Evolutionary conservation across 768 basidiomycete species (phyloP), one percentile per base, ranked within the genome.

Genomic region (Suillus subalutaceus): DNA sequence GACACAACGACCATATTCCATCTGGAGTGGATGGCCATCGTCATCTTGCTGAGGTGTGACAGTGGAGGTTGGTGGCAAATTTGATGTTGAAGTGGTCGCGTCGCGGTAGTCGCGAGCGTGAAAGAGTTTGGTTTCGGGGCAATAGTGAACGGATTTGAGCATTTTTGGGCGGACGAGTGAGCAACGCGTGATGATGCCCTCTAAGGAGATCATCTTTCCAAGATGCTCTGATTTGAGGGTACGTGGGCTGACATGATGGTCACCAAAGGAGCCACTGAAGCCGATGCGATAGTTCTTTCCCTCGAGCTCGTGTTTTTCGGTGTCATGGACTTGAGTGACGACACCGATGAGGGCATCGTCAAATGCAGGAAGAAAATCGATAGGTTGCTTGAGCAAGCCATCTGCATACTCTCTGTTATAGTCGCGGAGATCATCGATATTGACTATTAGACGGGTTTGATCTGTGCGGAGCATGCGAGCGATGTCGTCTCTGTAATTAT

Each of bases 81-180:
- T 92, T 38, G 94, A 92, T 16, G 90, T 91, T 63, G 94, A 89
- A 38, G 92, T 90, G 6, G 94, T 93, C 50, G 91, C 91, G 79
- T 99, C 97, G 70, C 94, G 94, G 77, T 99, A 99, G 70, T 93
- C 87, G 68, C 94, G 90, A 56, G 88, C 83, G 78, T 96, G 91
- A 81, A 96, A 97, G 46, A 86, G 83, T 62, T 83, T 82, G 20
- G 95, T 97, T 64, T 89, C 88, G n/a, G 91, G 90, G 74, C 95
- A 97, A 79, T 91, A 99, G 75, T 99, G 97, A 56, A 98, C 88
- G 13, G 97, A 98, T 76, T 91, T 92, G 74, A 97, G 86, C 94
- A 99, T 97, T 81, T 99, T 99, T 18, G 97, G 97, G 40, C 97
- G 91, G 63, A 99, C 97, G 65, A 99, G 89, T 8, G 96, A 98